A percentile compares a stretch with the other conserved stretches of the same genome.
Evolutionary conservation across 2,329 filamentous ascomycete genomes (phyloP).

Genomic region (Neonectria coccinea): DNA sequence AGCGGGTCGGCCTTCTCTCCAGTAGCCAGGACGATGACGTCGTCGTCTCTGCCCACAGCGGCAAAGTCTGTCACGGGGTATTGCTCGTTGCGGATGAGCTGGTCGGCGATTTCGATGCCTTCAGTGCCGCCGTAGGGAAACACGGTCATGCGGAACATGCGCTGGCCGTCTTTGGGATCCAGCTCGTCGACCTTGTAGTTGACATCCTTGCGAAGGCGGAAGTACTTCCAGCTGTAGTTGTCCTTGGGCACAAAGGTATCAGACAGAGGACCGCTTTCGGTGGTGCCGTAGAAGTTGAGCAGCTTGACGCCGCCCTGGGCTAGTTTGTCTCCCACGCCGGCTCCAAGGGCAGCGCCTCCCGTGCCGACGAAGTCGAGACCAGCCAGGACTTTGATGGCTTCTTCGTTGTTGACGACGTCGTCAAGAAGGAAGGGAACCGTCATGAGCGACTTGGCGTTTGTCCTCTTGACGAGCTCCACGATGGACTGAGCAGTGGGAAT

Average conservation of each 20-base stretch:
- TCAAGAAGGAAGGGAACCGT: conserved; percentile 51
- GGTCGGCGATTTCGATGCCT: conserved; percentile 49
- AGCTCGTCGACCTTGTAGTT: conserved; percentile 41
- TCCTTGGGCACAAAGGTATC: conserved; percentile 47
- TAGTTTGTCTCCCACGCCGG: conserved; percentile 41
- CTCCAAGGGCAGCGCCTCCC: conserved; percentile 49
- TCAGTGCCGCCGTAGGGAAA: conserved; percentile 45
- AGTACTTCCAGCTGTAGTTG: conserved; percentile 49
- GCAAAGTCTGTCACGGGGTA: conserved; percentile 41
- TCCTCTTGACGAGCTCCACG: conserved; percentile 39
- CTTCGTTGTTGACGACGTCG: conserved; percentile 42
- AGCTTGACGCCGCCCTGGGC: conserved; percentile 42
- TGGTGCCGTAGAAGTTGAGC: conserved; percentile 52
- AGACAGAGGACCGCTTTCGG: conserved; percentile 51
- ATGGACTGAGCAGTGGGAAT: conserved; percentile 44
- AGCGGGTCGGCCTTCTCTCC: conserved; percentile 43
- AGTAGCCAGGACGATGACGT: conserved; percentile 43
- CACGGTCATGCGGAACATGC: conserved; percentile 43
- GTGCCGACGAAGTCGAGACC: conserved; percentile 48
- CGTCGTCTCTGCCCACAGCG: conserved; percentile 50
- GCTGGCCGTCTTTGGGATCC: conserved; percentile 31
- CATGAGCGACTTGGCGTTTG: conserved; percentile 46
- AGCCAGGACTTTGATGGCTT: conserved; percentile 31
- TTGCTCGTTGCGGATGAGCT: conserved; percentile 46
- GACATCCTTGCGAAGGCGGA: conserved; percentile 49